Evolutionary conservation across 495 filamentous ascomycete genomes (phyloP).

Genomic region (Aspergillus asperescens): DNA sequence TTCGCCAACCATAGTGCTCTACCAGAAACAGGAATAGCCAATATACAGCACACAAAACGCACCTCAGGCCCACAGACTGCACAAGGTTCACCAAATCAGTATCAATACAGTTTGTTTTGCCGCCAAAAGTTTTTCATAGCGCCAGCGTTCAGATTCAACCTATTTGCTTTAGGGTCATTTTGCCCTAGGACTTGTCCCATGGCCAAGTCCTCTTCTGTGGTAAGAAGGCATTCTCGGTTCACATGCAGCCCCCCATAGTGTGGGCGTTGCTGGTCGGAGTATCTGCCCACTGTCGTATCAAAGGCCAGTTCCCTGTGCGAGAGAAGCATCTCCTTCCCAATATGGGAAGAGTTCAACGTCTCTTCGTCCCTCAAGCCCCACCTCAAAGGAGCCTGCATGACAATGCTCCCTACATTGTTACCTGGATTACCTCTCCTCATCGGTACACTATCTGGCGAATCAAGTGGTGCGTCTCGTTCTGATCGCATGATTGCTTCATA

Average conservation of each 20-base stretch:
- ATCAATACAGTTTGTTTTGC: slow-evolving; percentile 28
- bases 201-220: neutral
- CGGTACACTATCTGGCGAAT: neutral
- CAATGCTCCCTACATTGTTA: neutral
- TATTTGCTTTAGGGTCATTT: neutral
- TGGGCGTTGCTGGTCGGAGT: neutral
- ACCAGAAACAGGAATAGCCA: neutral
- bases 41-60: neutral
- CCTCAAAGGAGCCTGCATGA: neutral
- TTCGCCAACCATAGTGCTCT: neutral
- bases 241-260: neutral
- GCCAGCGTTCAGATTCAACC: neutral
- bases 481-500: slow-evolving; percentile 14
- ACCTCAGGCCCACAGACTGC: neutral
- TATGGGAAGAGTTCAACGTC: neutral
- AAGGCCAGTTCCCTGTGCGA: neutral
- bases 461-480: neutral
- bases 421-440: neutral
- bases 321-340: neutral
- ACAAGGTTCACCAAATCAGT: neutral
- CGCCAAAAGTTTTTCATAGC: slow-evolving; percentile 26
- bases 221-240: neutral
- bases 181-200: neutral
- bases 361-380: neutral
- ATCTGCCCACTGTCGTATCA: neutral